Conservation (phyloP, 805 yeast species). For the Peterozyma xylosa region DNA sequence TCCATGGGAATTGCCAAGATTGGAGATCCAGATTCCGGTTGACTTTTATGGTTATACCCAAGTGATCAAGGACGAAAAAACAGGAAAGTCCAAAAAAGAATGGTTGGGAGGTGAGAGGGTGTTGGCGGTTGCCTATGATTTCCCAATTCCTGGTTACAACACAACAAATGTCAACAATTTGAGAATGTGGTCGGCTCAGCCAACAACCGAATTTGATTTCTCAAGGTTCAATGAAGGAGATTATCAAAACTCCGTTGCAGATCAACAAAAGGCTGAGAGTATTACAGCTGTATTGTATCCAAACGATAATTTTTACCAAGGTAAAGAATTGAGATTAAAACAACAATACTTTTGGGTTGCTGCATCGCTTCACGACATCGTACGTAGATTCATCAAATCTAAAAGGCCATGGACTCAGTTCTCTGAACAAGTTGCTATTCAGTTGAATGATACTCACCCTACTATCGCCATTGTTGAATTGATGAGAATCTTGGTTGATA, state of each 20-base stretch:
- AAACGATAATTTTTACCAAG: conserved; percentile 85
- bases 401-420: conserved; percentile 74
- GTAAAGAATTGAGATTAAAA: conserved; percentile 86
- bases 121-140: conserved; percentile 83
- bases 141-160: conserved; percentile 87
- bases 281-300: conserved; percentile 92
- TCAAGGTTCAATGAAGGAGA: conserved; percentile 89
- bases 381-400: conserved; percentile 80
- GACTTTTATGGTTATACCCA: conserved; percentile 82
- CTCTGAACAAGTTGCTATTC: conserved; percentile 83
- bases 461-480: conserved; percentile 86
- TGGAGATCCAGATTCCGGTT: conserved; percentile 82
- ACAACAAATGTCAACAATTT: conserved; percentile 80
- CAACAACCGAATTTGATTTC: conserved; percentile 88
- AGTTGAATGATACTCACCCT: conserved; percentile 92
- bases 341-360: conserved; percentile 98
- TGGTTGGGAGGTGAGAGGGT: conserved; percentile 92
- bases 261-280: conserved; percentile 85
- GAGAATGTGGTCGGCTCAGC: conserved; percentile 85
- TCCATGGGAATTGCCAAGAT: conserved; percentile 90
- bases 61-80: conserved; percentile 34
- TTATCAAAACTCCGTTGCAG: conserved; percentile 73
- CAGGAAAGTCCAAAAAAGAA: conserved; percentile 49
- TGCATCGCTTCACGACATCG: conserved; percentile 85
- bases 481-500: conserved; percentile 77